Evolutionary conservation across 2,329 filamentous ascomycete genomes (phyloP), one percentile per base, ranked within the genome.

Genomic region (Aureobasidium leucospermi): DNA sequence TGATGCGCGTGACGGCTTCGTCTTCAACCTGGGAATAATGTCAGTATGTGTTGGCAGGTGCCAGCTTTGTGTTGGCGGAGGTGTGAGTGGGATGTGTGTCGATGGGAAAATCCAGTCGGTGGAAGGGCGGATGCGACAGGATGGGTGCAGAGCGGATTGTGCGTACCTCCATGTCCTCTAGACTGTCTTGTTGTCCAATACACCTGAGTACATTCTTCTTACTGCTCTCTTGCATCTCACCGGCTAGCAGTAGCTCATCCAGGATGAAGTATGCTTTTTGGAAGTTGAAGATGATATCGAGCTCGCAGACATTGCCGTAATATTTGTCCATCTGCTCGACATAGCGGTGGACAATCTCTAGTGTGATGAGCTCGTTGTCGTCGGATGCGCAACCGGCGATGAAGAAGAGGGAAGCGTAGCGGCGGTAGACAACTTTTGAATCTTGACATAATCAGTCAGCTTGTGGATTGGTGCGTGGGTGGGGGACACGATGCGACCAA

Each of bases 321-420:
- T 99, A 99, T 76, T 99, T 99, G 82, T 99, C 94, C 94, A 99
- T 99, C 78, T 99, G 94, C 76, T 99, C 94, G 71, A 99, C 94
- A 74, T 99, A 99, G 76, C 94, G 90, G 76, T 99, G 94, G 69
- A 99, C 95, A 72, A 99, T 91, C 76, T 99, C 94, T 72, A 99
- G 90, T 28, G 90, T 96, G 74, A 97, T 96, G 71, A 99, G 80
- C 74, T 99, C 94, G 76, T 99, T 99, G 76, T 99, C 94, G 64
- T 90, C 91, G n/a, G 92, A 92, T 58, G 91, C 87, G 78, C 91
- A 96, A 69, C 94, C 94, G 70, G 93, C 92, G 74, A 99, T 99
- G 82, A 99, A 99, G 82, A 97, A 99, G 63, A 99, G 87, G 61
- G 94, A 97, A 63, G 94, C 94, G 76, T 99, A 99, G 74, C 94